Evolutionary conservation across 2,329 filamentous ascomycete genomes (phyloP), one percentile per base, ranked within the genome.

Genomic region (Xylariaceae sp.): DNA sequence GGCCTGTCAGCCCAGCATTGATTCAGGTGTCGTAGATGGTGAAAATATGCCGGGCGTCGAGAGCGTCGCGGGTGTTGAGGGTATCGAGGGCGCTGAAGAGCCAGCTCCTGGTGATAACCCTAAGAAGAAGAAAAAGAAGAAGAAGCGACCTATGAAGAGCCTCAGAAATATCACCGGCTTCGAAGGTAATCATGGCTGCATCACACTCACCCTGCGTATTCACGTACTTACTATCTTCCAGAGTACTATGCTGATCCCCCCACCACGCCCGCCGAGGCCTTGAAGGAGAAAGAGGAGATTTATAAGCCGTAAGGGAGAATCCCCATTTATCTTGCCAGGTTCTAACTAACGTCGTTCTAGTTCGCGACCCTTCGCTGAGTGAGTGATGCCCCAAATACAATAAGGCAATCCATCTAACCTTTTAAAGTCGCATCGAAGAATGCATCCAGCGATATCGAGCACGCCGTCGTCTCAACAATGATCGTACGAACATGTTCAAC

Each of bases 371-470:
- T 86, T 89, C 64, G 70, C 78, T 42, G 80, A 84, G 87, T 88
- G 77, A 74, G 76, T 64, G 8, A 35, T 17, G 23, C 51, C 39
- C 5, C 30, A 55, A 51, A 30, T 50, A 39, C 64, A 52, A 44
- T 30, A 2, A 35, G 11, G 23, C 30, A 18, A 34, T 39, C 34
- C 2, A 13, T 52, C 62, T 64, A 57, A 65, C 61, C 18, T 15
- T 60, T 42, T 30, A 47, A 60, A 89, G 88, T 58, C 90, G 94
- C 51, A 90, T 97, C 47, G 88, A 97, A 70, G 82, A 87, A 30
- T 94, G 90, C 51, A 88, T 97, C 57, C 86, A 92, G 65, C 88
- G 91, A 11, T 99, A 88, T 75, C 85, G 88, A 62, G 80, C 83
- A 42, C 88, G 87, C 51, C 88, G 92, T 37, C 92, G 89, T 64